Evolutionary conservation across 495 filamentous ascomycete genomes (phyloP), one percentile per base, ranked within the genome.

Genomic region (Penicillium egyptiacum): DNA sequence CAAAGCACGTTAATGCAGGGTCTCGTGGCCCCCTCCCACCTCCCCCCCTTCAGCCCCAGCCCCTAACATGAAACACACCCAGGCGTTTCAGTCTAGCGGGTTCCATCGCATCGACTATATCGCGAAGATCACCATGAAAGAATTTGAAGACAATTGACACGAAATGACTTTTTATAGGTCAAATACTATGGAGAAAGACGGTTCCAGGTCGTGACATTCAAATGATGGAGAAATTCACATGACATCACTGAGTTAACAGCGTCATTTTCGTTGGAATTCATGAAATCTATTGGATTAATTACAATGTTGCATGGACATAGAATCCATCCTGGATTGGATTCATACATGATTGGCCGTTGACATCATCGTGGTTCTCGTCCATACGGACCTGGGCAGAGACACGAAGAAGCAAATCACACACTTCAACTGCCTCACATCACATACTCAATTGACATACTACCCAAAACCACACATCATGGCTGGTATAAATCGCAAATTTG

Each of bases 1-100:
- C 42, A 42, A 60, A 56, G 52, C 41, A 43, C 53, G n/a, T 60
- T 57, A 31, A 61, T 58, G 55, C 53, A 62, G 62, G 50, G 45
- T 25, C 33, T 14, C 4, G 16, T n/a, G n/a, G 10, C 16, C 35
- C n/a, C n/a, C n/a, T n/a, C n/a, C n/a, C n/a, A n/a, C n/a, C n/a
- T 35, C 54, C 54, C 35, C 43, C 52, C 55, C 39, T 26, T 39
- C 44, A 49, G 31, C 50, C 28, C 35, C 28, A 50, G 28, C 28
- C 39, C 23, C 37, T 23, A 43, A 53, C 25, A 59, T 67, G 64
- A 67, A 67, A 67, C 64, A 42, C 52, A 58, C 59, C 50, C 5
- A 5, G 33, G 14, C 5, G 33, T 37, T 37, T 37, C 33, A 37
- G 33, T n/a, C 14, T 16, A 37, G 28, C 7, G 35, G 35, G 16